Evolutionary conservation across 768 basidiomycete species (phyloP), one percentile per base, ranked within the genome.

Genomic region (Collybiopsis confluens): DNA sequence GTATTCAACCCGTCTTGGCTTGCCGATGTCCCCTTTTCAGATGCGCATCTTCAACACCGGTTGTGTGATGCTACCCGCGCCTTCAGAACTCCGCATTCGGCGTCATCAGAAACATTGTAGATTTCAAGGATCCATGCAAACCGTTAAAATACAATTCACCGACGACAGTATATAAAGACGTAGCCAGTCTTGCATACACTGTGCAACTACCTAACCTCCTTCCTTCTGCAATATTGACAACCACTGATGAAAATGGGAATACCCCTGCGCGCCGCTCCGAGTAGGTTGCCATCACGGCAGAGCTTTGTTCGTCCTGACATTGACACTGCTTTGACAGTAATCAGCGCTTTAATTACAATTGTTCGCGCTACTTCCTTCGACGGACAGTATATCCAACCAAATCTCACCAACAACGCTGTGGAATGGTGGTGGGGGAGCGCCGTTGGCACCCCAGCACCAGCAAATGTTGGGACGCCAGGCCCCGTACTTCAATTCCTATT

Each of bases 391-490:
- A 54, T 61, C 16, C 36, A 61, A 2, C 54, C 56, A 13, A 59
- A 59, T 45, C 27, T 54, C 1, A 52, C 50, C n/a, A 63, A 63
- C 47, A 43, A 52, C 15, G 58, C 55, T 6, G 59, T 58, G 2
- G 62, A 63, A 28, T 63, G 60, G 62, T 63, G 62, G 62, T 63
- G 62, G 62, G 57, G 55, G 8, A 57, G 59, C 16, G 60, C 54
- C 10, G 51, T 58, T 15, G 59, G 52, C 0, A 49, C 53, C 6
- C 50, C 57, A 3, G 23, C n/a, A 7, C 40, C 40, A 27, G 26
- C 37, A 43, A 48, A 42, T 1, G 49, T 48, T 18, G 52, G 57
- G 27, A 48, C 54, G 4, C 46, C 57, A 7, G 60, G 60, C 15
- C 56, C 62, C 13, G 56, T 54, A 11, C 45, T 63, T 10, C 62